Evolutionary conservation across 2,329 filamentous ascomycete species (phyloP).

Genomic region (Cadophora sp.): DNA sequence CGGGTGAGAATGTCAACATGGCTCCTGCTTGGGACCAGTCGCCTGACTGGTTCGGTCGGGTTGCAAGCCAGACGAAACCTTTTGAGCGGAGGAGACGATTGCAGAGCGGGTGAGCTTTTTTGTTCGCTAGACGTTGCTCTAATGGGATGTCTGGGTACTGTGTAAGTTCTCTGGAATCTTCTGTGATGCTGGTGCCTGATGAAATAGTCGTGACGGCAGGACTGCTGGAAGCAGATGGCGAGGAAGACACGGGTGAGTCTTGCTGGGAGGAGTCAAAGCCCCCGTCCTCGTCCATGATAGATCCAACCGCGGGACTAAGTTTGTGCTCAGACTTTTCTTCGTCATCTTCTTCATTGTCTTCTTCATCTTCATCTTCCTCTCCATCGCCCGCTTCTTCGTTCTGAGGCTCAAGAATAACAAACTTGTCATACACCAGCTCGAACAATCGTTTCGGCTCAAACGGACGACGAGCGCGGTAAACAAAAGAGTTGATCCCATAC

Average conservation of each 20-base stretch:
- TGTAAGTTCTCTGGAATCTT: slow-evolving; percentile 42
- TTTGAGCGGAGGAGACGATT: slow-evolving; percentile 51
- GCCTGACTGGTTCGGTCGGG: slow-evolving; percentile 50
- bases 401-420: slow-evolving; percentile 49
- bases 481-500: slow-evolving; percentile 74
- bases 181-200: slow-evolving; percentile 28
- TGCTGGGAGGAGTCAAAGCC: slow-evolving; percentile 10
- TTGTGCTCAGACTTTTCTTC: slow-evolving; percentile 34
- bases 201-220: slow-evolving; percentile 6
- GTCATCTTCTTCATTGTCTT: slow-evolving; percentile 40
- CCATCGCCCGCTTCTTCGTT: slow-evolving; percentile 39
- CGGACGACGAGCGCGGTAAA: slow-evolving; percentile 67
- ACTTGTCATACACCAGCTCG: slow-evolving; percentile 52
- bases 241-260: background rate
- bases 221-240: background rate
- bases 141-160: slow-evolving; percentile 35
- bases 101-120: slow-evolving; percentile 48
- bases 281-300: background rate
- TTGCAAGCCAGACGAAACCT: slow-evolving; percentile 53
- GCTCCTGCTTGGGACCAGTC: slow-evolving; percentile 54
- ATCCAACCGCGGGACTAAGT: background rate
- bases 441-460: slow-evolving; percentile 51
- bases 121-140: slow-evolving; percentile 45
- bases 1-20: slow-evolving; percentile 47
- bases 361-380: slow-evolving; percentile 40